Evolutionary conservation across 2,329 filamentous ascomycete genomes (phyloP).

Genomic region (Trichophyton verrucosum): DNA sequence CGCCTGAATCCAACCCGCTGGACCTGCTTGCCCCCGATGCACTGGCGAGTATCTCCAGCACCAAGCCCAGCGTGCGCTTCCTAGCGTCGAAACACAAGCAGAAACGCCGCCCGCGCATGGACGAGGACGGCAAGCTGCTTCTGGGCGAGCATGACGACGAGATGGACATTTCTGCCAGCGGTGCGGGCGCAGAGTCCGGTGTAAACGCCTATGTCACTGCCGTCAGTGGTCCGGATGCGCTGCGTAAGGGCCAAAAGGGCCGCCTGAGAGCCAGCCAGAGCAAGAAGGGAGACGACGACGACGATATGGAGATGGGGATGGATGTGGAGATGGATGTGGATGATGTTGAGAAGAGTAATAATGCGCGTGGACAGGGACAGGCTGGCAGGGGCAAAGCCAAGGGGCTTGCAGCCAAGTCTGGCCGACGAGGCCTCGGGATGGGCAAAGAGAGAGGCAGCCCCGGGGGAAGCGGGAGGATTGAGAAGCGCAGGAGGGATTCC

Average conservation of each 20-base stretch:
- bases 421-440: slow-evolving; percentile 19
- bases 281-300: slow-evolving; percentile 23
- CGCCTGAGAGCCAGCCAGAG: slow-evolving; percentile 47
- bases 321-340: slow-evolving; percentile 35
- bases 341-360: slow-evolving; percentile 32
- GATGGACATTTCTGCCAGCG: slow-evolving; percentile 37
- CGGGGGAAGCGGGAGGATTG: slow-evolving; percentile 16
- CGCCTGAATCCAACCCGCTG: slow-evolving; percentile 76
- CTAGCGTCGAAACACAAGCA: slow-evolving; percentile 27
- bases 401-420: slow-evolving; percentile 19
- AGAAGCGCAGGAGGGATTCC: slow-evolving; percentile 11
- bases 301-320: slow-evolving; percentile 33
- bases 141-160: slow-evolving; percentile 28
- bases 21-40: slow-evolving; percentile 83
- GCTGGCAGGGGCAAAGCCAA: slow-evolving; percentile 7
- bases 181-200: slow-evolving; percentile 13
- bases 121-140: slow-evolving; percentile 34
- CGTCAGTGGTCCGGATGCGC: slow-evolving; percentile 47
- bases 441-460: slow-evolving; percentile 19
- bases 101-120: slow-evolving; percentile 31
- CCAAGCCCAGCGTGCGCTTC: slow-evolving; percentile 53
- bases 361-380: neutral
- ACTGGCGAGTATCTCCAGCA: slow-evolving; percentile 84
- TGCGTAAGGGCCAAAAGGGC: slow-evolving; percentile 46
- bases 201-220: slow-evolving; percentile 52